phyloP scores from a whole-genome alignment of 2,329 filamentous ascomycete species.

The Aspergillus hiratsukae region DNA sequence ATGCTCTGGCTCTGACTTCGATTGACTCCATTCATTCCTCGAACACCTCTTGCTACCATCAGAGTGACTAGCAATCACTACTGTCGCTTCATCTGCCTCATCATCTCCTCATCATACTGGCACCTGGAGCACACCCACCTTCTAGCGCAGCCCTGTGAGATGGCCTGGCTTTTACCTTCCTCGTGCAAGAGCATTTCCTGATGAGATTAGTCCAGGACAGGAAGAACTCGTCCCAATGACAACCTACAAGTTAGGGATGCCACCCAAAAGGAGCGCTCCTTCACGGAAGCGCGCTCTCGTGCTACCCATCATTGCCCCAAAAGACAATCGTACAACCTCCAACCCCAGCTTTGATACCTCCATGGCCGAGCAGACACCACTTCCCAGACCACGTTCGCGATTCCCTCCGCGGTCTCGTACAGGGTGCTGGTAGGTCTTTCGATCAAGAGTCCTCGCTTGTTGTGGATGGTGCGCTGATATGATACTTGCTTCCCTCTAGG shows the following conservation, averaged over 20 bases:
- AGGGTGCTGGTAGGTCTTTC: conserved; percentile 47
- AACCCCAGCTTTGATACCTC: conserved; percentile 5
- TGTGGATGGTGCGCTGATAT: conserved; percentile 6
- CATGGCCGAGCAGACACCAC: conserved; percentile 28
- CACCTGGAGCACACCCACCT: neutral
- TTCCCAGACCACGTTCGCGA: conserved; percentile 40
- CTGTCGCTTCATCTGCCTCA: too few species aligned
- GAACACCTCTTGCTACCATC: neutral
- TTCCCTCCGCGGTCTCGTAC: conserved; percentile 52
- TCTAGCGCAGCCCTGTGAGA: neutral
- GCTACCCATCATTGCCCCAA: conserved; percentile 44
- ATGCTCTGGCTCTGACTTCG: neutral
- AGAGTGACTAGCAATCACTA: neutral
- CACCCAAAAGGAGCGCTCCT: conserved; percentile 32
- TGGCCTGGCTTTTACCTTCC: neutral
- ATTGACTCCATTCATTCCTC: neutral
- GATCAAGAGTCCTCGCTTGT: neutral
- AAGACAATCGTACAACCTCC: conserved; percentile 32
- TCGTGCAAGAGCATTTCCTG: neutral
- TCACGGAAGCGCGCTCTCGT: conserved; percentile 35
- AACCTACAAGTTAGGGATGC: conserved; percentile 31
- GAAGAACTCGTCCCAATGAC: conserved; percentile 25
- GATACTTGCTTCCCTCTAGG: conserved; percentile 25
- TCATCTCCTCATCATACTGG: neutral
- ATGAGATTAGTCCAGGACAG: neutral